Evolutionary conservation across 805 yeast genomes (phyloP).

Genomic region (Wickerhamiella kazuoi): DNA sequence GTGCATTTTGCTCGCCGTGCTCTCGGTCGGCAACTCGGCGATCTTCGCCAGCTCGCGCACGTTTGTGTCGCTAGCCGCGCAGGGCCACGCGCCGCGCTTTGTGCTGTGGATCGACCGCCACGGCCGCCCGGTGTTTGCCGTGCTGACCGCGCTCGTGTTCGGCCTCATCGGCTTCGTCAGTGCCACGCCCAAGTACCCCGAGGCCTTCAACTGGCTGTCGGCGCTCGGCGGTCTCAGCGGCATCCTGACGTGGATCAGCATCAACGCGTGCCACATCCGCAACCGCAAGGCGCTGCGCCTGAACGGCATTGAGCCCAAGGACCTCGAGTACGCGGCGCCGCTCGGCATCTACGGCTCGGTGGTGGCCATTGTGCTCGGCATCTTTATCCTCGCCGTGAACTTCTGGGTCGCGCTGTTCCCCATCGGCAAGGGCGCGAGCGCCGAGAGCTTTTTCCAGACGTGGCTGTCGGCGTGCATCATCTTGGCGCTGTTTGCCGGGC

Average conservation of each 20-base stretch:
- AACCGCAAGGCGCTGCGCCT: slow-evolving; percentile 42
- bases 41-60: slow-evolving; percentile 57
- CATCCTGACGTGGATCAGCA: slow-evolving; percentile 65
- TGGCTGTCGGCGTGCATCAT: slow-evolving; percentile 31
- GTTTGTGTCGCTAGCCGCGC: slow-evolving; percentile 46
- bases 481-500: slow-evolving; percentile 5
- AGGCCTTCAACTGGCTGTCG: slow-evolving; percentile 54
- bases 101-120: slow-evolving; percentile 54
- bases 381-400: slow-evolving; percentile 51
- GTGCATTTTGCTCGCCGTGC: slow-evolving; percentile 47
- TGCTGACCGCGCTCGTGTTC: slow-evolving; percentile 27
- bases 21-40: slow-evolving; percentile 59
- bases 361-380: slow-evolving; percentile 40
- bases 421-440: slow-evolving; percentile 1
- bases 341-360: slow-evolving; percentile 54
- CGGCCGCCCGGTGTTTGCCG: slow-evolving; percentile 76
- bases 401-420: slow-evolving; percentile 76
- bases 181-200: slow-evolving; percentile 33
- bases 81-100: slow-evolving; percentile 42
- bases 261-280: slow-evolving; percentile 49
- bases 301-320: slow-evolving; percentile 54
- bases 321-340: slow-evolving; percentile 48
- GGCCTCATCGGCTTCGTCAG: slow-evolving; percentile 47
- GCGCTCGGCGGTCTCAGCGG: slow-evolving; percentile 66
- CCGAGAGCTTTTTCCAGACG: slow-evolving; percentile 31